These are phyloP conservation scores for Puccinia novopanici DNA, from an alignment of 1,284 basidiomycete genomes.

Conservation along the genomic window DNA sequence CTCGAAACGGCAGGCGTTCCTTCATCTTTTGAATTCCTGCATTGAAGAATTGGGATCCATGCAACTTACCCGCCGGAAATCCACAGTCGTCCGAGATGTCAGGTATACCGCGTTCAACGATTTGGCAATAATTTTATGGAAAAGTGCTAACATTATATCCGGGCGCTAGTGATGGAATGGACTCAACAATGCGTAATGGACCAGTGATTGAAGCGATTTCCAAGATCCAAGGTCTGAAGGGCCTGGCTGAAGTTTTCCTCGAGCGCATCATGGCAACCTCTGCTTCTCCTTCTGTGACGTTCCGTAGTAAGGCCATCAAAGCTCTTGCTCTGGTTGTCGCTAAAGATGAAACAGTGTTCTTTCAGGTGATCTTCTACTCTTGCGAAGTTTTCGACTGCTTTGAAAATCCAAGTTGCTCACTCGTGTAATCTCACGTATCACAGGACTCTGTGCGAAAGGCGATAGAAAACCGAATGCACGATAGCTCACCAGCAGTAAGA, in stretches of 20 bases:
- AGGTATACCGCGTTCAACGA: constrained; percentile 7
- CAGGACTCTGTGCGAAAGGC: constrained; percentile 57
- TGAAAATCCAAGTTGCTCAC: neutral
- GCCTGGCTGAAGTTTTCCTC: constrained; percentile 33
- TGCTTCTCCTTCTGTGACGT: constrained; percentile 43
- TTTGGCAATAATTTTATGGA: neutral
- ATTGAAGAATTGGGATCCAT: constrained; percentile 33
- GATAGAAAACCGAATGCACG: constrained; percentile 83
- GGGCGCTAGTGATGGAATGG: constrained; percentile 18
- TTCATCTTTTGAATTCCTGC: constrained; percentile 4
- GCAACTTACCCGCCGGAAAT: neutral
- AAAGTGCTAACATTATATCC: constrained; percentile 1
- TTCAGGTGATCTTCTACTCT: constrained; percentile 21
- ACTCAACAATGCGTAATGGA: neutral
- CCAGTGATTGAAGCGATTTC: constrained; percentile 40
- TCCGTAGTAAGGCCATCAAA: constrained; percentile 50
- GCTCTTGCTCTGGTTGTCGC: constrained; percentile 48
- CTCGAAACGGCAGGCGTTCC: neutral
- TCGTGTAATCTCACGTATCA: constrained; percentile 3
- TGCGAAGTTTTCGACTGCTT: neutral
- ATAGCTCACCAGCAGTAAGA: constrained; percentile 86
- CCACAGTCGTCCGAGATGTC: constrained; percentile 14
- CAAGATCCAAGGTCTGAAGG: constrained; percentile 45
- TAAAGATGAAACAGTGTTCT: constrained; percentile 44
- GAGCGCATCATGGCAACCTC: constrained; percentile 39